Conservation (phyloP, 371 early-diverging fungal species). For the Apophysomyces sp. region DNA sequence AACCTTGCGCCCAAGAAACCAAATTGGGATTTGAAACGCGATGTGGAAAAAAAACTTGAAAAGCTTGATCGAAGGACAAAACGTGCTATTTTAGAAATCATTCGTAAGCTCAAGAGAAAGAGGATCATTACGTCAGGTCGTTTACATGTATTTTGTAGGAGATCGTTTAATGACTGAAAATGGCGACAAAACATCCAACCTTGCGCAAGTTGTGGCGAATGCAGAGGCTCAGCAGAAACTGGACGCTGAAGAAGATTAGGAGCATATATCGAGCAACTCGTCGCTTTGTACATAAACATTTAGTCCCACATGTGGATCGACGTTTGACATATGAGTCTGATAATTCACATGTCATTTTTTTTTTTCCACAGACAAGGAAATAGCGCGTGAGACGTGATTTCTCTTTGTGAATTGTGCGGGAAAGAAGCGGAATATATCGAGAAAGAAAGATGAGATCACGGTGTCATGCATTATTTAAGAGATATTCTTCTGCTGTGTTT, state of each 20-base stretch:
- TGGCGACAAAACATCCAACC: conserved; percentile 23
- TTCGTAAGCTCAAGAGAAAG: conserved; percentile 44
- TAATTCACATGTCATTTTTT: too few relatives aligned
- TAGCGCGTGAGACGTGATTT: too few relatives aligned
- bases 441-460: too few relatives aligned
- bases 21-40: conserved; percentile 89
- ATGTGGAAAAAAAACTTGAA: conserved; percentile 76
- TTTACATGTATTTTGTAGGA: conserved; percentile 9
- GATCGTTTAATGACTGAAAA: conserved; percentile 14
- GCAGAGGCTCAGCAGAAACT: conserved; percentile 40
- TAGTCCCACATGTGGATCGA: not conserved
- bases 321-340: too few relatives aligned
- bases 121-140: not conserved
- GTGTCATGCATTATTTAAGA: too few relatives aligned
- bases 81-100: conserved; percentile 72
- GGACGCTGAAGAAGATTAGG: conserved; percentile 23
- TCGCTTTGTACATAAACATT: not conserved
- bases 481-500: too few relatives aligned
- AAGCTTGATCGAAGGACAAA: conserved; percentile 73
- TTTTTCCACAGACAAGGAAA: too few relatives aligned
- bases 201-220: conserved; percentile 41
- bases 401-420: too few relatives aligned
- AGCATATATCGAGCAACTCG: not conserved
- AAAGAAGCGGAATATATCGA: too few relatives aligned
- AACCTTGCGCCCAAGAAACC: conserved; percentile 83